phyloP scores from a whole-genome alignment of 371 early-diverging fungal species.

The Mucor circinelloides region DNA sequence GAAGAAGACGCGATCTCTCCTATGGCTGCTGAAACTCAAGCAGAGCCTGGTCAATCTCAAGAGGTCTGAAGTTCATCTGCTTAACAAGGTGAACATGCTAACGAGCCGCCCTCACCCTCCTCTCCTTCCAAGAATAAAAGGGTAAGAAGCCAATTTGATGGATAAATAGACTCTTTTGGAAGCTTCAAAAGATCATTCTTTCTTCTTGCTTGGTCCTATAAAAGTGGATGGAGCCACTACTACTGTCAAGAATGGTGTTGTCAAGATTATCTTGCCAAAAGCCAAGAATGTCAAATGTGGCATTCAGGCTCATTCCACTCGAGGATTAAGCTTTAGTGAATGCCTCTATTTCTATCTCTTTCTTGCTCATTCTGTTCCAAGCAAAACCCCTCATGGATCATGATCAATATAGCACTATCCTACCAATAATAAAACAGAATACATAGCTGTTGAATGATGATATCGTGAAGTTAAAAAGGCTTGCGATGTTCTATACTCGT shows the following conservation, averaged over 20 bases:
- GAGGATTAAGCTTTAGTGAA: neutral
- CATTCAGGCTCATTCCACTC: neutral
- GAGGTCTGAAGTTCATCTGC: too few relatives aligned
- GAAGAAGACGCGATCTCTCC: neutral
- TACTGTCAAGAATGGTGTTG: slow-evolving; percentile 27
- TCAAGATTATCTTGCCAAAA: slow-evolving; percentile 29
- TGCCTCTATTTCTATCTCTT: neutral
- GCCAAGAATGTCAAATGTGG: neutral
- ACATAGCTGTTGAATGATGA: too few relatives aligned
- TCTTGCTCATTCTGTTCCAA: neutral
- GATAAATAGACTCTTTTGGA: slow-evolving; percentile 19
- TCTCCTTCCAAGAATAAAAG: neutral
- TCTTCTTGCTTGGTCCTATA: slow-evolving; percentile 26
- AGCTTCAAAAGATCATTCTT: slow-evolving; percentile 25
- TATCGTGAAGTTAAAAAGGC: too few relatives aligned
- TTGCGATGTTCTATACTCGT: too few relatives aligned
- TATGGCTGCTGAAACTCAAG: neutral
- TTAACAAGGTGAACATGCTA: neutral
- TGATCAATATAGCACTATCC: neutral
- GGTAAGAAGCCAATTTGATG: slow-evolving; percentile 6
- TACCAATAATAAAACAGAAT: neutral
- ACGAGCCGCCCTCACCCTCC: too few relatives aligned
- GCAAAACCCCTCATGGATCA: neutral
- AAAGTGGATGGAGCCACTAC: slow-evolving; percentile 26
- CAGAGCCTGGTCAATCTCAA: neutral